A percentile compares a stretch with the other conserved stretches of the same genome.
Conservation (phyloP, 305 asterid species). For the Solanum hybrid region DNA sequence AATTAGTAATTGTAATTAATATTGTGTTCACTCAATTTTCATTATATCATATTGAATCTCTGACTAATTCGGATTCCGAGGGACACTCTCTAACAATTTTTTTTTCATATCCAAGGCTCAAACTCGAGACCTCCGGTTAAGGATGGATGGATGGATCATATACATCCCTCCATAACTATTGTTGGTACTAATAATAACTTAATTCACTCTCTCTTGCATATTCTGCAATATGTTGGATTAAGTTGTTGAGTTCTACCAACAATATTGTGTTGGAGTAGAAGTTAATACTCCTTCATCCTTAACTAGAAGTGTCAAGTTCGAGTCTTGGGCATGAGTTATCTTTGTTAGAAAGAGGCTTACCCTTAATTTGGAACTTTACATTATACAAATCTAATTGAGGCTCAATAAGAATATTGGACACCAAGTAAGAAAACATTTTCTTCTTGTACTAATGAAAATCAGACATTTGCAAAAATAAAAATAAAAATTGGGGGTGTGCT, state of each 20-base stretch:
- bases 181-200: too few relatives aligned
- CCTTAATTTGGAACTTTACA: too few relatives aligned
- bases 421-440: too few relatives aligned
- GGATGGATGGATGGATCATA: background rate
- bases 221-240: background rate
- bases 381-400: too few relatives aligned
- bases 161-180: background rate
- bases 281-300: background rate
- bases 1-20: background rate
- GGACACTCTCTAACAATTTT: background rate
- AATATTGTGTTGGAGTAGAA: background rate
- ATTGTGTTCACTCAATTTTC: background rate
- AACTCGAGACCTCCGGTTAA: background rate
- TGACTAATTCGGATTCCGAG: background rate
- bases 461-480: background rate
- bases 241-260: background rate
- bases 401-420: too few relatives aligned
- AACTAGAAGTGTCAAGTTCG: background rate
- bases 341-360: too few relatives aligned
- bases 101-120: background rate
- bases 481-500: background rate
- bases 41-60: background rate
- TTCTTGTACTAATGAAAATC: background rate
- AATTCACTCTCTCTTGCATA: background rate
- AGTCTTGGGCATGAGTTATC: too few relatives aligned